Evolutionary conservation across 768 basidiomycete species (phyloP).

Genomic region (Gloeostereum incarnatum): DNA sequence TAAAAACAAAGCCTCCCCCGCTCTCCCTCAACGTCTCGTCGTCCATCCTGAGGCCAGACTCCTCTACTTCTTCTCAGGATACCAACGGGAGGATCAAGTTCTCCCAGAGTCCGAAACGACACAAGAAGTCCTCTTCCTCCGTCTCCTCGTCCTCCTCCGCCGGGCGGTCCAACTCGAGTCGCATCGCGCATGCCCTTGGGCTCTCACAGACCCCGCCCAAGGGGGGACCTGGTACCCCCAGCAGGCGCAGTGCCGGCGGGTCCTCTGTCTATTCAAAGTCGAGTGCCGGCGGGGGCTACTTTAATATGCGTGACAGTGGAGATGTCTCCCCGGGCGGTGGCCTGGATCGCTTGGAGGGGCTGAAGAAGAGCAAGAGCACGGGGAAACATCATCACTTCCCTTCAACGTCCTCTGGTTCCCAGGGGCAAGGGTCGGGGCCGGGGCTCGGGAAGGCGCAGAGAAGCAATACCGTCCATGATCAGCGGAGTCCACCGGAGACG

Average conservation of each 20-base stretch:
- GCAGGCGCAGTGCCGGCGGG: conserved; percentile 7
- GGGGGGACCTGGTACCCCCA: conserved; percentile 25
- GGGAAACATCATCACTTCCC: conserved; percentile 13
- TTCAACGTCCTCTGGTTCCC: background rate
- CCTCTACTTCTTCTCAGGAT: background rate
- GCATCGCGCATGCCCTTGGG: conserved; percentile 34
- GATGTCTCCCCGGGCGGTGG: too few species aligned
- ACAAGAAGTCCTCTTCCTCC: conserved; percentile 9
- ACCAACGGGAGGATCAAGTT: conserved; percentile 4
- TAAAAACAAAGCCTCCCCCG: conserved; percentile 11
- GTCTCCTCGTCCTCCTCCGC: conserved; percentile 7
- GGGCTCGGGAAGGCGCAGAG: conserved; percentile 19
- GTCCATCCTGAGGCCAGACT: too few species aligned
- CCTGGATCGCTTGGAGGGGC: too few species aligned
- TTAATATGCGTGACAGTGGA: too few species aligned
- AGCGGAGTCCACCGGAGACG: conserved; percentile 31
- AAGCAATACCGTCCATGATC: conserved; percentile 47
- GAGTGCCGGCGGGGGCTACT: too few species aligned
- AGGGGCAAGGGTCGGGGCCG: background rate
- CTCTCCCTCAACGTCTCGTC: conserved; percentile 1
- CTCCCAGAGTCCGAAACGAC: background rate
- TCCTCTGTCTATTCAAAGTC: background rate
- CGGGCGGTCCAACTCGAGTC: conserved; percentile 23
- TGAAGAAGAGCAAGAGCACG: conserved; percentile 24
- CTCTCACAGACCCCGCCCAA: conserved; percentile 29